phyloP scores from a whole-genome alignment of 345 rosid species.

The Dipteronia dyeriana region DNA sequence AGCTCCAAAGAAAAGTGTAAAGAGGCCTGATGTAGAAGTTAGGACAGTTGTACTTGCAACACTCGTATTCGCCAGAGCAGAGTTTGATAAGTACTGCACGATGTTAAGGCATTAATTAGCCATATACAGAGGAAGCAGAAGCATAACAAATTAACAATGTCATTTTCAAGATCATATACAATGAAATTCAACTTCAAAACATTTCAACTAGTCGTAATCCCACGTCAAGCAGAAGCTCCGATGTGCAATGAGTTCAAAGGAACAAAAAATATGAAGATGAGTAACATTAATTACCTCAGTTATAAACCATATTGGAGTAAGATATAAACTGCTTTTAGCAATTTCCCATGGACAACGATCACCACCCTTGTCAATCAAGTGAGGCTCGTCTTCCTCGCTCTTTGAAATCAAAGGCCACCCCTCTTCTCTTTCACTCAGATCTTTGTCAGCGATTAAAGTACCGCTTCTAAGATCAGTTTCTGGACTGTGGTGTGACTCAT shows the following conservation, averaged over 20 bases:
- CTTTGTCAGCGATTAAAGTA: constrained; percentile 25
- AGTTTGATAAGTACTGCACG: constrained; percentile 57
- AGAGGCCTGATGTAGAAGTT: constrained; percentile 65
- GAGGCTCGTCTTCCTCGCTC: constrained; percentile 33
- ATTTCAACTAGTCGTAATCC: no score
- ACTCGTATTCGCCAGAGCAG: constrained; percentile 68
- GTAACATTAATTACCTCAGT: constrained; percentile 51
- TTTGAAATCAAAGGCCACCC: constrained; percentile 38
- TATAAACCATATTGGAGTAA: constrained; percentile 67
- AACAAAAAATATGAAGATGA: neutral
- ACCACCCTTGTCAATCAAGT: constrained; percentile 18
- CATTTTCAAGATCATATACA: neutral
- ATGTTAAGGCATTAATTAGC: constrained; percentile 15
- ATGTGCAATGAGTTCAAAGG: neutral
- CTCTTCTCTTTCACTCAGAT: constrained; percentile 51
- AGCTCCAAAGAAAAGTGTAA: constrained; percentile 66
- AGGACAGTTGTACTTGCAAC: constrained; percentile 73
- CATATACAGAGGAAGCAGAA: neutral
- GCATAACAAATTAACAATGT: neutral
- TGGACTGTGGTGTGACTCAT: constrained; percentile 23
- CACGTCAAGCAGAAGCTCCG: no score
- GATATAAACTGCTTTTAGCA: constrained; percentile 50
- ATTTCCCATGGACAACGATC: constrained; percentile 40
- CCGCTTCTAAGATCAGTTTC: constrained; percentile 28
- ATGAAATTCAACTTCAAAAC: neutral